Evolutionary conservation across 257 asterid genomes (phyloP), one percentile per base, ranked within the genome.

Genomic region (Schizonepeta tenuifolia): DNA sequence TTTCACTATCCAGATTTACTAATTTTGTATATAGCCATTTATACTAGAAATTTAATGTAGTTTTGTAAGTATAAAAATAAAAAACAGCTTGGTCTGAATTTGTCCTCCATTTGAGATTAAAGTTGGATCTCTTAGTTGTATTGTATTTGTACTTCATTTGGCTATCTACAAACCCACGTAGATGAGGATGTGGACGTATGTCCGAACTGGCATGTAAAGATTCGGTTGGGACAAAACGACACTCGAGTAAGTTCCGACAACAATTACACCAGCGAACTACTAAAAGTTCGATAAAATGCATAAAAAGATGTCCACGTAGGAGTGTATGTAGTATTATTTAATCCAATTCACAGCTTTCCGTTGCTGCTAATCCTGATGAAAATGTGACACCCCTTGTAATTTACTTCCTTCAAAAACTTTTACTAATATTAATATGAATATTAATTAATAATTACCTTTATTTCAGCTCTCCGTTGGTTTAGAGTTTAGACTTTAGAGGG

Each of bases 191-290:
- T 24, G 26, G 26, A 24, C 26, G 26, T 24, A 2, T 24, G 26
- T 24, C 73, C 73, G 7, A 65, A 33, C 3, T 56, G 73, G 73
- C 73, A 11, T 1, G 26, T 65, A 22, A 24, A 60, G 69, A 73
- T 78, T 73, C 79, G 49, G 14, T 17, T 13, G 11, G 22, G 62
- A 54, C 36, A 61, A 72, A 60, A 72, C 75, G 82, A 78, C 78
- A 68, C 13, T 33, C 41, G 15, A 60, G 49, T 68, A 78, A 15
- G 21, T 64, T 53, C 66, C 75, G 71, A 72, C 71, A 66, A 5
- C 41, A 36, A 36, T 36, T 36, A 8, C 7, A 31, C 7, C 36
- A 31, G 36, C 36, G 36, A 31, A 5, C 36, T 5, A 31, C 4
- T 40, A 13, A 20, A 65, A 20, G 7, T 20, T 0, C 36, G 0